Conservation (phyloP, 2,329 filamentous ascomycete species). For the Fusarium cicatricum region DNA sequence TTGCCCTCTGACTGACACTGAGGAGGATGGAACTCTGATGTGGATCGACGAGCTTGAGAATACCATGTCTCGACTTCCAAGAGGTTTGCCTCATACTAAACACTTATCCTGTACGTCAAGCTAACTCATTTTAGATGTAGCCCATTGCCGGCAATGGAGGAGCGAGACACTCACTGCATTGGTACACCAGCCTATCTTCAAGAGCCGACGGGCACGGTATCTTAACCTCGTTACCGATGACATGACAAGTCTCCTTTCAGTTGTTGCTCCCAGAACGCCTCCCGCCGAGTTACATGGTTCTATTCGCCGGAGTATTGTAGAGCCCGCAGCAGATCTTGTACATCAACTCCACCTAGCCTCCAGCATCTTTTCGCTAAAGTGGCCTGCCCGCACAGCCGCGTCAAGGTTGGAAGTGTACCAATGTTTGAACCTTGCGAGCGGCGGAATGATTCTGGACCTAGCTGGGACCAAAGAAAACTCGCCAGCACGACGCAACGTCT, state of each 20-base stretch:
- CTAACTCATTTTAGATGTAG: conserved; percentile 40
- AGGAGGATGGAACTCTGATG: conserved; percentile 41
- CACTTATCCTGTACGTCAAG: not conserved
- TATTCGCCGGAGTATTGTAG: conserved; percentile 45
- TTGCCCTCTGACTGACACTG: conserved; percentile 46
- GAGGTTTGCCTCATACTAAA: conserved; percentile 38
- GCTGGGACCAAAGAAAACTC: conserved; percentile 43
- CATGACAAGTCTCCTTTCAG: conserved; percentile 44
- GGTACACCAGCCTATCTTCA: conserved; percentile 45
- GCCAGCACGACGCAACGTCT: conserved; percentile 41
- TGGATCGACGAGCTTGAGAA: conserved; percentile 48
- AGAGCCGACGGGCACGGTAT: conserved; percentile 41
- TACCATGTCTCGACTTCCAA: conserved; percentile 46
- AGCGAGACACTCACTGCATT: conserved; percentile 49
- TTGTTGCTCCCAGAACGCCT: conserved; percentile 41
- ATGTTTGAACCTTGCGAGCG: conserved; percentile 47
- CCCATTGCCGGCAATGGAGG: conserved; percentile 49
- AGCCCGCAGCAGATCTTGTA: conserved; percentile 49
- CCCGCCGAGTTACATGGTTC: conserved; percentile 45
- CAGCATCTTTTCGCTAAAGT: conserved; percentile 48
- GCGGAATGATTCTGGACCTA: conserved; percentile 43
- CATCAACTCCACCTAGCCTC: conserved; percentile 48
- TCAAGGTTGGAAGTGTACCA: conserved; percentile 49
- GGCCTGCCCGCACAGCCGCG: conserved; percentile 49
- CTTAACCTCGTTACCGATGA: conserved; percentile 46